Conservation (phyloP, 106 monocot genomes). For the Allium sativum region DNA sequence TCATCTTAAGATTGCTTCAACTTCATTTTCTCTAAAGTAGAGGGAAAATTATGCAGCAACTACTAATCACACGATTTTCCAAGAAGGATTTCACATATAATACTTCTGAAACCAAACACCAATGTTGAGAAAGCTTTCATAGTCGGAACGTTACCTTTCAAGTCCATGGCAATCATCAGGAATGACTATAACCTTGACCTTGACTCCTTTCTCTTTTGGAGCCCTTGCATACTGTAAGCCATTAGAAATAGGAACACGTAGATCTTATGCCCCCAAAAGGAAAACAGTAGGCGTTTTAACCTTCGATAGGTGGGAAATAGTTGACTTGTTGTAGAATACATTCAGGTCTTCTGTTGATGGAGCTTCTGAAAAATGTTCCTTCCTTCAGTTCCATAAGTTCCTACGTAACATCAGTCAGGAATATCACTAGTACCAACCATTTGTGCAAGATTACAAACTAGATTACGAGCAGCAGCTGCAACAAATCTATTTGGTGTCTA, state of each 20-base stretch:
- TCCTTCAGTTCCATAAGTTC: slow-evolving; percentile 62
- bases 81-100: slow-evolving; percentile 14
- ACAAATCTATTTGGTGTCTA: slow-evolving; percentile 84
- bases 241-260: slow-evolving; percentile 92
- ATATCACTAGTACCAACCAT: slow-evolving; percentile 97
- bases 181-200: slow-evolving; percentile 80
- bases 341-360: slow-evolving; percentile 39
- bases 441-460: slow-evolving; percentile 80
- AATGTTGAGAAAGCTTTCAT: slow-evolving; percentile 88
- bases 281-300: slow-evolving; percentile 82
- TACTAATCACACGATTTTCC: too few relatives aligned
- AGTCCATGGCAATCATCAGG: slow-evolving; percentile 81
- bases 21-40: too few relatives aligned
- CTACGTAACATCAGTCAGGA: slow-evolving; percentile 93
- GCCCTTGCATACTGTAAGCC: slow-evolving; percentile 92
- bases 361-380: slow-evolving; percentile 59
- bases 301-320: slow-evolving; percentile 76
- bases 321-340: slow-evolving; percentile 58
- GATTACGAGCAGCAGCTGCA: slow-evolving; percentile 82
- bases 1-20: too few relatives aligned
- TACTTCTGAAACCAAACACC: slow-evolving; percentile 92
- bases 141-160: slow-evolving; percentile 90
- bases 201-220: slow-evolving; percentile 66
- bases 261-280: slow-evolving; percentile 91
- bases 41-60: too few relatives aligned